phyloP scores from a whole-genome alignment of 169 alveolate species.

The Eimeria falciformis region DNA sequence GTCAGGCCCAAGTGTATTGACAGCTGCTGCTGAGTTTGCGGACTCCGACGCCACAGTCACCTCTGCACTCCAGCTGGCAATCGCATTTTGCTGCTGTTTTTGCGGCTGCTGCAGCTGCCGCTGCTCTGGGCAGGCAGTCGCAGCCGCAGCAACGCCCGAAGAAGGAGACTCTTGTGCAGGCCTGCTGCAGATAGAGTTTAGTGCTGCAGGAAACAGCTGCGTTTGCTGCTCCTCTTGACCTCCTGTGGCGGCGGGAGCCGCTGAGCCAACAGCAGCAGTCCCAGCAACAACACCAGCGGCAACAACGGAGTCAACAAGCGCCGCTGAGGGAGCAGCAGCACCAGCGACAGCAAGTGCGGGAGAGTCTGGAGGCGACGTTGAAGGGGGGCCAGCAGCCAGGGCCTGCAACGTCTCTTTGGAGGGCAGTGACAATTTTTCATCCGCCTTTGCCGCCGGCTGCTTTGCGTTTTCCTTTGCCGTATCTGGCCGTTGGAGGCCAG shows the following conservation, averaged over 20 bases:
- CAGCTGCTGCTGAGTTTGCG: neutral
- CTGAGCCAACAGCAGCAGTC: neutral
- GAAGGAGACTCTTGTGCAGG: too few species aligned
- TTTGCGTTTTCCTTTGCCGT: too few species aligned
- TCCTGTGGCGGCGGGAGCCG: too few species aligned
- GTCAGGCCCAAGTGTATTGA: too few species aligned
- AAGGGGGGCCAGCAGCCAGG: too few species aligned
- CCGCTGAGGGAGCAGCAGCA: slow-evolving; percentile 10
- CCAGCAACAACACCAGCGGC: neutral
- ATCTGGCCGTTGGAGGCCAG: neutral
- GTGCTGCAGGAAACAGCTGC: too few species aligned
- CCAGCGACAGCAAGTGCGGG: neutral
- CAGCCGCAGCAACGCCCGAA: neutral
- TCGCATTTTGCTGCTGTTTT: slow-evolving; percentile 16
- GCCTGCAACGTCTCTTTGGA: too few species aligned
- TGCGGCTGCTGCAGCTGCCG: neutral
- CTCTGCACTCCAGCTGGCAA: neutral
- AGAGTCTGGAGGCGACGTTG: too few species aligned
- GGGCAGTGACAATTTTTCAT: too few species aligned
- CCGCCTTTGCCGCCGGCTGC: too few species aligned
- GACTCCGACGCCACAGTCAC: neutral
- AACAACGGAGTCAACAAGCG: neutral
- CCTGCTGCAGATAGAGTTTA: too few species aligned
- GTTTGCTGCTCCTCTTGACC: too few species aligned
- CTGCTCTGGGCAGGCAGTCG: neutral